A percentile compares a stretch with the other conserved stretches of the same genome.
These are phyloP conservation scores for Trichocomaceae sp. DNA, from an alignment of 2,329 filamentous ascomycete genomes.

Conservation along the genomic window DNA sequence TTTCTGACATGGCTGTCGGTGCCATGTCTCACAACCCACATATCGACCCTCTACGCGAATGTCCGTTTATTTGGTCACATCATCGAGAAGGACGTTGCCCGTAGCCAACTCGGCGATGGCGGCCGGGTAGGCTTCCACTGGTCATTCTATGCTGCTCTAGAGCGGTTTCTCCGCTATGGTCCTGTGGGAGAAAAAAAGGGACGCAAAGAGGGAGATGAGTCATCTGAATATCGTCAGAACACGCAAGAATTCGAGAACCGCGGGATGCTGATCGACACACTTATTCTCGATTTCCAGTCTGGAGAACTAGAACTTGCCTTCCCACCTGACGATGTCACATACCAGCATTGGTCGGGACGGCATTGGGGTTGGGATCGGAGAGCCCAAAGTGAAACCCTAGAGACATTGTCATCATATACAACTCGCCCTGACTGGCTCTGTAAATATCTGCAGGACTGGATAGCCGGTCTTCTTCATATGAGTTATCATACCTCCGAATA, in stretches of 20 bases:
- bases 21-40: background rate
- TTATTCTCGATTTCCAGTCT: constrained; percentile 1
- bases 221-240: background rate
- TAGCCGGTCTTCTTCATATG: background rate
- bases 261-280: background rate
- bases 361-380: background rate
- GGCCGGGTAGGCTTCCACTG: background rate
- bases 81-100: background rate
- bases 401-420: background rate
- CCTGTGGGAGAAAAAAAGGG: constrained; percentile 1
- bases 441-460: background rate
- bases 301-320: background rate
- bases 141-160: background rate
- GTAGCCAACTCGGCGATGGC: background rate
- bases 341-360: background rate
- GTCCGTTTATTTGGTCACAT: constrained; percentile 1
- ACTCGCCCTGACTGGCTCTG: background rate
- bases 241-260: background rate
- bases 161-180: constrained; percentile 6
- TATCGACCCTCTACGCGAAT: background rate
- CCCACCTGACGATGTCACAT: background rate
- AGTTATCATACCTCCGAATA: background rate
- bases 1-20: constrained; percentile 4
- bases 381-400: background rate
- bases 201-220: background rate